phyloP scores from a whole-genome alignment of 345 rosid species.

The Syzygium jambos region DNA sequence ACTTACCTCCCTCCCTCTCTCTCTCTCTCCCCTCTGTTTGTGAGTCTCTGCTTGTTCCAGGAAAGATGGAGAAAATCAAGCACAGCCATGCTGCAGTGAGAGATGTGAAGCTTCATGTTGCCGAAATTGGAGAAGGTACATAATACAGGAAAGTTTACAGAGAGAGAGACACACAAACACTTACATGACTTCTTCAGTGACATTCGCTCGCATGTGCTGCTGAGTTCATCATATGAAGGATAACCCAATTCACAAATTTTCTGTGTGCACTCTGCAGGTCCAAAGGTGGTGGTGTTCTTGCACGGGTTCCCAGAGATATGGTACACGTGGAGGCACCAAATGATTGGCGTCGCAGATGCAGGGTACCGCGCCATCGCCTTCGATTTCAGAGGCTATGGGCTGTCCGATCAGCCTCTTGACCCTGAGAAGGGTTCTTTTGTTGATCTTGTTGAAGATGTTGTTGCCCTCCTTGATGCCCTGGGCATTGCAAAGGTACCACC shows the following conservation, averaged over 20 bases:
- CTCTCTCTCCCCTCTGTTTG: neutral
- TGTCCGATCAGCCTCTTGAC: slow-evolving; percentile 24
- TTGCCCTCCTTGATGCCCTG: slow-evolving; percentile 24
- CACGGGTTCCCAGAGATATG: slow-evolving; percentile 44
- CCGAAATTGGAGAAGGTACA: slow-evolving; percentile 43
- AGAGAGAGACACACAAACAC: neutral
- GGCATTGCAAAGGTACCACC: slow-evolving; percentile 15
- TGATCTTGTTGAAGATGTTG: slow-evolving; percentile 22
- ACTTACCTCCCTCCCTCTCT: neutral
- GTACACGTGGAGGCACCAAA: slow-evolving; percentile 43
- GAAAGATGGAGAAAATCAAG: slow-evolving; percentile 32
- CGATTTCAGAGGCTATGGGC: slow-evolving; percentile 42
- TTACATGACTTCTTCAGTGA: neutral
- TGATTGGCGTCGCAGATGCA: slow-evolving; percentile 24
- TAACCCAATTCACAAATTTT: neutral
- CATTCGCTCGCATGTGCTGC: neutral
- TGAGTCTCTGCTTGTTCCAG: neutral
- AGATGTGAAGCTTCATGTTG: slow-evolving; percentile 42
- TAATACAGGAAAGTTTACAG: no score
- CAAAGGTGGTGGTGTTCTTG: slow-evolving; percentile 22
- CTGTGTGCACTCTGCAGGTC: neutral
- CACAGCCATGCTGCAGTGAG: slow-evolving; percentile 29
- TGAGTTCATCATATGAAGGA: neutral
- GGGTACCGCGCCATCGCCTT: slow-evolving; percentile 25
- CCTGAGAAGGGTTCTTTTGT: slow-evolving; percentile 18